Evolutionary conservation across 371 early-diverging fungal species (phyloP).

Genomic region (Synchytrium microbalum): DNA sequence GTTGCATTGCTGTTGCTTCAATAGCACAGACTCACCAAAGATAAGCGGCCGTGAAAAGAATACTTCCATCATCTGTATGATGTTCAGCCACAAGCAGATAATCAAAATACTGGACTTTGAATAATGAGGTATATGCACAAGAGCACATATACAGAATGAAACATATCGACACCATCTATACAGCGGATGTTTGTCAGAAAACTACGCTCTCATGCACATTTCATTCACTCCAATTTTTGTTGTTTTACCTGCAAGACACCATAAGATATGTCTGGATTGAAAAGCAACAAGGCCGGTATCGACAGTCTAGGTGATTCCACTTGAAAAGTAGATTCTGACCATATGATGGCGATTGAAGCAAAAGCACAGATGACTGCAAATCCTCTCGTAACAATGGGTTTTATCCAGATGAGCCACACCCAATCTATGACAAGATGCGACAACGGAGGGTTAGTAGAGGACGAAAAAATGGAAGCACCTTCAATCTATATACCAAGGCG

Average conservation of each 20-base stretch:
- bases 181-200: not conserved
- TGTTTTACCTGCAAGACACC: constrained; percentile 29
- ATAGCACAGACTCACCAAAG: constrained; percentile 45
- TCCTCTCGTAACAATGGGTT: constrained; percentile 52
- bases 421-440: constrained; percentile 44
- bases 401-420: constrained; percentile 74
- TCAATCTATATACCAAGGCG: constrained; percentile 8
- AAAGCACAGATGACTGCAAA: constrained; percentile 51
- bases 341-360: constrained; percentile 66
- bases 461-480: not conserved
- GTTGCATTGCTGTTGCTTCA: not conserved
- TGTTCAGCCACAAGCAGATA: constrained; percentile 82
- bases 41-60: constrained; percentile 84
- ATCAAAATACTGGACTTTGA: constrained; percentile 78
- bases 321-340: constrained; percentile 86
- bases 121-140: constrained; percentile 83
- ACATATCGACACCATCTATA: constrained; percentile 60
- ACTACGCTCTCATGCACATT: not conserved
- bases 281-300: constrained; percentile 16
- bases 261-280: constrained; percentile 16
- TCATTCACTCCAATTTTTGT: not conserved
- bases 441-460: constrained; percentile 1
- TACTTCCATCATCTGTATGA: constrained; percentile 78
- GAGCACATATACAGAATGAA: constrained; percentile 81
- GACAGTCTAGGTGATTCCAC: constrained; percentile 1